Percentiles rank a stretch among this genome's conserved stretches.
These are phyloP conservation scores for Truncatella angustata DNA, from an alignment of 2,329 filamentous ascomycete genomes.

Conservation along the genomic window DNA sequence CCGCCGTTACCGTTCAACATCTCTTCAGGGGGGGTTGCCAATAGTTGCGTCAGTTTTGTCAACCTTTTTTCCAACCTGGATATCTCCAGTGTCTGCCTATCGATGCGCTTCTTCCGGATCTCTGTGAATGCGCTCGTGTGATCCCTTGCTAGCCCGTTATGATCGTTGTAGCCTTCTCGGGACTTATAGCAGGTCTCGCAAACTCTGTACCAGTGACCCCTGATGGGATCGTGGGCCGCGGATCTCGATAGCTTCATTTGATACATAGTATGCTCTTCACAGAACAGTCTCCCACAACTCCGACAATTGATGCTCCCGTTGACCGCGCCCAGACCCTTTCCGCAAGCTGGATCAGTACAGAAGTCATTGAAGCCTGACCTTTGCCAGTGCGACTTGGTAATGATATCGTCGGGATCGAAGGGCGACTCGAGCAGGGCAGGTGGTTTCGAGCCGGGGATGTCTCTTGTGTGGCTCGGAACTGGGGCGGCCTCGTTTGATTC, in stretches of 20 bases:
- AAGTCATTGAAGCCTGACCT: slow-evolving; percentile 67
- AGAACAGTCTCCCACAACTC: slow-evolving; percentile 90
- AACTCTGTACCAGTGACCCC: slow-evolving; percentile 90
- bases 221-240: slow-evolving; percentile 83
- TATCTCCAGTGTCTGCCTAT: slow-evolving; percentile 83
- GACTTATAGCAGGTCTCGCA: slow-evolving; percentile 99
- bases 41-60: slow-evolving; percentile 81
- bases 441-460: slow-evolving; percentile 33
- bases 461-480: slow-evolving; percentile 27
- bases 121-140: slow-evolving; percentile 69
- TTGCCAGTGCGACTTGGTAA: slow-evolving; percentile 90
- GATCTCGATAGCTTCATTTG: slow-evolving; percentile 95
- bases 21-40: slow-evolving; percentile 73
- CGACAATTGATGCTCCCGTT: slow-evolving; percentile 90
- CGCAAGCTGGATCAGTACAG: slow-evolving; percentile 87
- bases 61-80: slow-evolving; percentile 88
- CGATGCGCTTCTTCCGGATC: slow-evolving; percentile 73
- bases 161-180: slow-evolving; percentile 91
- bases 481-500: slow-evolving; percentile 76
- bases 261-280: slow-evolving; percentile 98
- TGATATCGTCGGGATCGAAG: slow-evolving; percentile 82
- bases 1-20: slow-evolving; percentile 45
- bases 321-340: slow-evolving; percentile 71
- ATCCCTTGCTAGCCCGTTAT: slow-evolving; percentile 68
- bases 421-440: slow-evolving; percentile 35